Percentiles rank a stretch among this genome's conserved stretches.
phyloP scores from a whole-genome alignment of 768 basidiomycete species.

The Termitomyces sp. region DNA sequence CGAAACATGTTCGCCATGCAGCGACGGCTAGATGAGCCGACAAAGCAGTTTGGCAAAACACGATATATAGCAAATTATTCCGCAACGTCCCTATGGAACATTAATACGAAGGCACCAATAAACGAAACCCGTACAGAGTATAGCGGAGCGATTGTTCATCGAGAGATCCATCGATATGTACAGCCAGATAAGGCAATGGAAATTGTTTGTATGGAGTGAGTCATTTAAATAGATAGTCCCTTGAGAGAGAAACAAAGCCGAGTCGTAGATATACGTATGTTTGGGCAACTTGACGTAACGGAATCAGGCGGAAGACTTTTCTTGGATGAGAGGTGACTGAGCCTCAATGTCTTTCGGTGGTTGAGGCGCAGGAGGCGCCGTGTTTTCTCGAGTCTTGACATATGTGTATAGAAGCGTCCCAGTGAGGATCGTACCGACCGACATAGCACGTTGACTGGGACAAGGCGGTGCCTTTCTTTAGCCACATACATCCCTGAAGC shows the following conservation, averaged over 20 bases:
- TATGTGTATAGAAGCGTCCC: slow-evolving; percentile 72
- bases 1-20: too few relatives aligned
- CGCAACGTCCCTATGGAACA: not conserved
- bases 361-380: slow-evolving; percentile 16
- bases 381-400: slow-evolving; percentile 49
- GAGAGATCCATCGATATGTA: not conserved
- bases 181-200: not conserved
- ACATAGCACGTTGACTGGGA: slow-evolving; percentile 51
- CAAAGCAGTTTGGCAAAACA: not conserved
- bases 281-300: not conserved
- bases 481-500: not conserved
- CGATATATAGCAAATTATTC: not conserved
- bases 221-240: slow-evolving; percentile 1
- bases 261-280: not conserved
- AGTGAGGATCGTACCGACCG: slow-evolving; percentile 55
- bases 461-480: not conserved
- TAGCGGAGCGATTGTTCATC: not conserved
- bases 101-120: not conserved
- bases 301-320: slow-evolving; percentile 6
- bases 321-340: slow-evolving; percentile 11
- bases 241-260: not conserved
- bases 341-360: slow-evolving; percentile 13
- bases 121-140: not conserved
- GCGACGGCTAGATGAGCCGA: not conserved
- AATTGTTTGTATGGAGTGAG: not conserved